Conservation (phyloP, 805 yeast species). For the Saccharomyces mikatae region DNA sequence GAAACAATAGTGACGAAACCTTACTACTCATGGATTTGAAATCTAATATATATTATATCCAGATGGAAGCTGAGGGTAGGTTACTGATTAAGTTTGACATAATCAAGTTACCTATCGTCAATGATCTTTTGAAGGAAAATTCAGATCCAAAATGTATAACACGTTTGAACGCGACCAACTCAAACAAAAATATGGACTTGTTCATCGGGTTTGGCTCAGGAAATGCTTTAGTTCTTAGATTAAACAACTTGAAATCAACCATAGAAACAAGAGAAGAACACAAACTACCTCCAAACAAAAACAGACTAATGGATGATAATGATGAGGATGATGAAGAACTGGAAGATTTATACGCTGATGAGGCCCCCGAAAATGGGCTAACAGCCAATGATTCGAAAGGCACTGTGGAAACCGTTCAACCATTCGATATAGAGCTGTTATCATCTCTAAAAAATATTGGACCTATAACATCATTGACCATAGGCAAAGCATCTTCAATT, state of each 20-base stretch:
- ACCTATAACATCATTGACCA: conserved; percentile 59
- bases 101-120: conserved; percentile 24
- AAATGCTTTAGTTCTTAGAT: conserved; percentile 41
- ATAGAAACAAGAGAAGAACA: conserved; percentile 31
- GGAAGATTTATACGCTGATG: conserved; percentile 15
- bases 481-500: conserved; percentile 49
- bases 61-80: conserved; percentile 26
- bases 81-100: conserved; percentile 25
- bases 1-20: conserved; percentile 10
- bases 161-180: conserved; percentile 14
- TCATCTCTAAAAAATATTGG: conserved; percentile 62
- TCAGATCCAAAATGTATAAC: conserved; percentile 24
- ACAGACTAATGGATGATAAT: conserved; percentile 28
- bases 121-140: conserved; percentile 23
- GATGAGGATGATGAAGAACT: conserved; percentile 26
- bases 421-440: conserved; percentile 36
- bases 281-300: conserved; percentile 40
- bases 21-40: conserved; percentile 23
- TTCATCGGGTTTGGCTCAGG: conserved; percentile 58
- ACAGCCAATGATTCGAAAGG: conserved; percentile 6
- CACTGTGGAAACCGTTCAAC: conserved; percentile 20
- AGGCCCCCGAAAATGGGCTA: neutral
- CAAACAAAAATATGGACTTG: conserved; percentile 35
- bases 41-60: conserved; percentile 21
- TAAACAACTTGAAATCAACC: conserved; percentile 24